These are phyloP conservation scores for Agroathelia rolfsii DNA, from an alignment of 1,284 basidiomycete species.

Conservation along the genomic window DNA sequence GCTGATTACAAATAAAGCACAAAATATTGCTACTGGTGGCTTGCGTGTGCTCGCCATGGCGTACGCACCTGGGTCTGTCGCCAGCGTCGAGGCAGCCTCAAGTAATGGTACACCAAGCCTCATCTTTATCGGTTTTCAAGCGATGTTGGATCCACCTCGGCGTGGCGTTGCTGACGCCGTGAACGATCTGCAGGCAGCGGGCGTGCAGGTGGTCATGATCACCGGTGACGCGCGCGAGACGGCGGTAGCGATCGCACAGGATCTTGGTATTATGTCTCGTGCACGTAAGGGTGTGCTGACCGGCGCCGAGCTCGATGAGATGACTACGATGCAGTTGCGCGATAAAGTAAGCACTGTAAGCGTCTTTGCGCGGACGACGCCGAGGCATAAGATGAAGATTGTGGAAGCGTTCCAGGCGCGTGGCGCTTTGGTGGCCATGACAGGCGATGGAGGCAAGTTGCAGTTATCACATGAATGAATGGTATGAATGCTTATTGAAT, in stretches of 20 bases:
- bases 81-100: constrained; percentile 18
- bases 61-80: constrained; percentile 62
- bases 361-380: constrained; percentile 92
- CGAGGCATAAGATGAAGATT: constrained; percentile 95
- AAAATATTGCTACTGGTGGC: constrained; percentile 64
- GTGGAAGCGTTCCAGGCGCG: constrained; percentile 86
- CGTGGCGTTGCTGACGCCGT: constrained; percentile 90
- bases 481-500: constrained; percentile 1
- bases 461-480: neutral
- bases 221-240: constrained; percentile 93
- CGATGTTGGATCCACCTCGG: constrained; percentile 92
- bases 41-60: constrained; percentile 88
- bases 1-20: constrained; percentile 63
- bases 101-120: constrained; percentile 48
- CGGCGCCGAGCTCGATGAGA: constrained; percentile 78
- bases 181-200: constrained; percentile 67
- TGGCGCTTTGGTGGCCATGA: constrained; percentile 93
- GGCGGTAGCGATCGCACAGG: constrained; percentile 79
- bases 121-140: constrained; percentile 87
- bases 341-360: constrained; percentile 78
- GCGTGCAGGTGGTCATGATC: constrained; percentile 96
- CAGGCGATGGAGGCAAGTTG: constrained; percentile 75
- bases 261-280: constrained; percentile 75
- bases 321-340: constrained; percentile 72
- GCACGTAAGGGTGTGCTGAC: constrained; percentile 52